Evolutionary conservation across 257 asterid species (phyloP), one percentile per base, ranked within the genome.

Genomic region (Coffea canephora): DNA sequence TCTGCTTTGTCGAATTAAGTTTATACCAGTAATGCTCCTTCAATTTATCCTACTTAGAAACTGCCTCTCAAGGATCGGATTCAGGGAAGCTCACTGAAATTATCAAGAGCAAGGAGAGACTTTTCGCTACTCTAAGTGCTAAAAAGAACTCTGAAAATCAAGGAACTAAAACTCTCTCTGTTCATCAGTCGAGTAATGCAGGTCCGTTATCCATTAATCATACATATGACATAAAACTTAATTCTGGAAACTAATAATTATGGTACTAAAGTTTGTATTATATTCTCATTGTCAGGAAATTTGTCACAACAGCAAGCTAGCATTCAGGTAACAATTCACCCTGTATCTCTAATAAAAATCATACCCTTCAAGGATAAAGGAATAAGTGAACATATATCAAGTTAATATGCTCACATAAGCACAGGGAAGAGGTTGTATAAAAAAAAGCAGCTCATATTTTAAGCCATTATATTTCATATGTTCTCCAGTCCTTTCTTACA

Each of bases 31-130:
- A 67, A 52, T 69, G 2, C 21, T 59, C 48, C 78, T 54, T 57
- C 25, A 68, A 64, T 78, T 27, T 31, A 67, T 43, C 25, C 31
- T 41, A 55, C 66, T 57, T 48, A 73, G 16, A 34, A 48, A 72
- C 59, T 61, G 23, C 5, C 19, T 43, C 1, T 79, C n/a, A 59
- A 86, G 89, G 75, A 77, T 72, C 82, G 43, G 84, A 84, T 73
- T 81, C 81, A 64, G 84, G 81, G 39, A 68, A 69, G 55, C 85
- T 82, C 43, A 31, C 67, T 39, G 54, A 72, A 25, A 78, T 86
- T 34, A 79, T 86, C 64, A 55, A 82, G 79, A 79, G 86, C 3
- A 86, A 81, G 72, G 76, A 74, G 11, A 84, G 71, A 23, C 67
- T 78, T 43, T 61, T 73, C 50, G 69, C 73, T 71, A 18, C 78